Percentiles rank a stretch among this genome's conserved stretches.
Conservation (phyloP, 805 yeast genomes). For the Cyberlindnera sargentensis region DNA sequence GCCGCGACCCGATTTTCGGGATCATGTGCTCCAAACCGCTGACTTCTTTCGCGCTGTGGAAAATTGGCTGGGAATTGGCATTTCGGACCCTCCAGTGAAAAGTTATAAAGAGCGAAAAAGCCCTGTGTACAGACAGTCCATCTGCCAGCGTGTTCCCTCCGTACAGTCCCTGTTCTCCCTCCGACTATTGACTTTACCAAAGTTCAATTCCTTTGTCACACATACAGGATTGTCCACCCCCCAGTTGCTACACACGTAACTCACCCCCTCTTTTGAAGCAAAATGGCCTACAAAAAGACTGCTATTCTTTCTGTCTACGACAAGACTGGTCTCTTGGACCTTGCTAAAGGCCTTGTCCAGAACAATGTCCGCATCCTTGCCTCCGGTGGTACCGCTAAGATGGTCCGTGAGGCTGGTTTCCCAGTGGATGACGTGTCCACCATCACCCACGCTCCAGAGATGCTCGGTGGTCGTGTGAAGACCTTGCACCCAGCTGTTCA, state of each 20-base stretch:
- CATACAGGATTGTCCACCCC: neutral
- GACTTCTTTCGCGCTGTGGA: constrained; percentile 1
- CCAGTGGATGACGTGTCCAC: constrained; percentile 94
- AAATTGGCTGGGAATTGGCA: constrained; percentile 1
- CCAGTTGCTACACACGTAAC: too few relatives aligned
- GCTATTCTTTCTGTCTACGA: constrained; percentile 97
- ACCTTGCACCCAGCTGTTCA: constrained; percentile 98
- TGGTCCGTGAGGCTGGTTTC: constrained; percentile 96
- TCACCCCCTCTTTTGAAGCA: constrained; percentile 2
- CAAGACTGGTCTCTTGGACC: constrained; percentile 91
- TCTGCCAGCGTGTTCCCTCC: too few relatives aligned
- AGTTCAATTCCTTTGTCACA: too few relatives aligned
- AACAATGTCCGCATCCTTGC: constrained; percentile 90
- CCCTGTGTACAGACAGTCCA: too few relatives aligned
- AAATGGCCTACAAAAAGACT: constrained; percentile 51
- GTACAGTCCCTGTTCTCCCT: too few relatives aligned
- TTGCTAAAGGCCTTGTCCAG: constrained; percentile 89
- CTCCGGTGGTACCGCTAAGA: constrained; percentile 93
- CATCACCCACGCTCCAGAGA: constrained; percentile 97
- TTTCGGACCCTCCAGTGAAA: too few relatives aligned
- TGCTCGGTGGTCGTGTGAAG: constrained; percentile 98
- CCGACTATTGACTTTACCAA: too few relatives aligned
- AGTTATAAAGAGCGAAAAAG: too few relatives aligned
- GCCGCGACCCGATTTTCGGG: neutral
- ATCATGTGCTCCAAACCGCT: neutral